A percentile compares a stretch with the other conserved stretches of the same genome.
Evolutionary conservation across 371 early-diverging fungal species (phyloP).

Genomic region (Lichtheimia hyalospora): DNA sequence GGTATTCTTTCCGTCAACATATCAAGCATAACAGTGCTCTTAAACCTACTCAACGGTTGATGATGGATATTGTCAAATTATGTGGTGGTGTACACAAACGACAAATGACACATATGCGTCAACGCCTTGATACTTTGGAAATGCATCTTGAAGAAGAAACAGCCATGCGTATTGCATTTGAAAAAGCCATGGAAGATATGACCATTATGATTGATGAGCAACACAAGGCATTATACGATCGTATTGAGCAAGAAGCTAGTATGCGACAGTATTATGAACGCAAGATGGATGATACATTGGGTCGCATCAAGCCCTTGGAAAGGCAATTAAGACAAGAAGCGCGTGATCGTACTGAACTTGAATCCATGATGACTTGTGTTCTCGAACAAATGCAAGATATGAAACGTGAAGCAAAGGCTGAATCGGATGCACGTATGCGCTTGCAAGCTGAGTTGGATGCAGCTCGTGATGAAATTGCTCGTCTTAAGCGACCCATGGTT

Average conservation of each 20-base stretch:
- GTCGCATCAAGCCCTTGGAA: conserved; percentile 34
- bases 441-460: conserved; percentile 24
- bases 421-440: conserved; percentile 16
- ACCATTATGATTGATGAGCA: conserved; percentile 40
- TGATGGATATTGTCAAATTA: conserved; percentile 17
- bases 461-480: conserved; percentile 23
- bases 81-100: conserved; percentile 11
- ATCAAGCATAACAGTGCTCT: conserved; percentile 17
- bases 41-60: conserved; percentile 11
- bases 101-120: conserved; percentile 17
- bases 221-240: conserved; percentile 35
- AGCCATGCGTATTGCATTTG: conserved; percentile 43
- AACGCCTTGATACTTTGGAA: conserved; percentile 24
- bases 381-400: conserved; percentile 37
- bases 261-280: conserved; percentile 35
- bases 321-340: conserved; percentile 27
- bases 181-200: conserved; percentile 54
- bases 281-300: conserved; percentile 29
- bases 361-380: conserved; percentile 36
- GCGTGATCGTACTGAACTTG: conserved; percentile 32
- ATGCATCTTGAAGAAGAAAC: conserved; percentile 33
- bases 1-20: conserved; percentile 28
- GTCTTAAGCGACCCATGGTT: neutral
- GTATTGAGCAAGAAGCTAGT: conserved; percentile 35
- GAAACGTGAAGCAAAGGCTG: conserved; percentile 22